Evolutionary conservation across 768 basidiomycete genomes (phyloP), one percentile per base, ranked within the genome.

Genomic region (Cyclocybe cylindracea): DNA sequence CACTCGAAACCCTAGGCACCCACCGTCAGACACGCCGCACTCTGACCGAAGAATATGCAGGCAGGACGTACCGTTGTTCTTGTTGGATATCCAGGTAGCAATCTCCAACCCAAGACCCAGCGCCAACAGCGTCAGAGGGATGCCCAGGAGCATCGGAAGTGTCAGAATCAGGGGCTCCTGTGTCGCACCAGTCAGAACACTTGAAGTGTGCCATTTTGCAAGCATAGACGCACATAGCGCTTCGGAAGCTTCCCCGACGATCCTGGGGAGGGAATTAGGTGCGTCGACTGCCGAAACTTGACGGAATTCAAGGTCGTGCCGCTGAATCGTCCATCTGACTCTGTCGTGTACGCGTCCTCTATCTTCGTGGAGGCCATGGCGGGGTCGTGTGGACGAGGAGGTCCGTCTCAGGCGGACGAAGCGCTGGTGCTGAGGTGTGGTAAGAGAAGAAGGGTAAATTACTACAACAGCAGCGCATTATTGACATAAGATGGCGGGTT

Each of bases 1-100:
- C 14, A 85, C 82, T 32, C 51, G 33, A 56, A 82, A 87, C 14
- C 86, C 85, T 86, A 54, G 31, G 38, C 19, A n/a, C 45, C 16
- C 14, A 41, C 43, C n/a, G 38, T 47, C 32, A 48, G 39, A 45
- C 48, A 9, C 36, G 42, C 33, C 18, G 7, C 11, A 36, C 36
- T 32, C 3, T 33, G 36, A 34, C 44, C 50, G 32, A 29, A 10
- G 13, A 24, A 14, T 34, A 29, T n/a, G 2, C 8, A 43, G 11
- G 40, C 24, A 10, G 19, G 31, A 61, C 74, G 18, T 56, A 80
- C 82, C 82, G 43, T 74, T 65, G 44, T 69, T 67, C 29, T 63
- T 66, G 24, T 61, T 58, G 0, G 83, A 84, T 7, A 82, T 18
- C 10, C 55, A 60, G 10, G 75, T 70, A 2, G 66, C 78, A n/a